Evolutionary conservation across 2,329 filamentous ascomycete genomes (phyloP).

Genomic region (Herpotrichia juniperi): DNA sequence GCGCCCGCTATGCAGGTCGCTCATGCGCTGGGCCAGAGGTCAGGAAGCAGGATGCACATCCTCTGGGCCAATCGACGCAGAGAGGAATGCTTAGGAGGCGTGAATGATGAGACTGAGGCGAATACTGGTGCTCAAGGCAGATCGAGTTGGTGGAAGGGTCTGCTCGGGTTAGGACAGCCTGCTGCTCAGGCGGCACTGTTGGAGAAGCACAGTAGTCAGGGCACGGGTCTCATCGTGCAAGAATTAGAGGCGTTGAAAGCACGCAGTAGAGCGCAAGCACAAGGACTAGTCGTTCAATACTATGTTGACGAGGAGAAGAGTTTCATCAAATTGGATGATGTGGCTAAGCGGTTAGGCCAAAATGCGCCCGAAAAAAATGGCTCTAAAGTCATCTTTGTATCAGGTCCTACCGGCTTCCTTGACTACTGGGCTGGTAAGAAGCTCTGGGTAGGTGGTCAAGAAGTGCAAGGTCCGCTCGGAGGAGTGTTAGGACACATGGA

Average conservation of each 20-base stretch:
- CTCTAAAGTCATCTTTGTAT: constrained; percentile 77
- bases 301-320: constrained; percentile 81
- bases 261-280: constrained; percentile 20
- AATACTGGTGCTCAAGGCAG: constrained; percentile 12
- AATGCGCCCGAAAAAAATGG: constrained; percentile 42
- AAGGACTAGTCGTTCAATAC: constrained; percentile 64
- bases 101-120: constrained; percentile 53
- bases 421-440: constrained; percentile 81
- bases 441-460: constrained; percentile 72
- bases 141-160: constrained; percentile 34
- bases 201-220: constrained; percentile 6
- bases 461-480: constrained; percentile 75
- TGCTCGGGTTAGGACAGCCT: constrained; percentile 24
- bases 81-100: constrained; percentile 69
- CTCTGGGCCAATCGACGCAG: constrained; percentile 79
- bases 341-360: constrained; percentile 34
- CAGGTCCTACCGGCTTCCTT: constrained; percentile 90
- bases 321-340: constrained; percentile 59
- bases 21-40: constrained; percentile 61
- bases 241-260: constrained; percentile 69
- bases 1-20: constrained; percentile 86
- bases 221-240: constrained; percentile 60
- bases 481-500: constrained; percentile 70
- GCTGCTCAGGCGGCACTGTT: constrained; percentile 8
- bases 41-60: constrained; percentile 64